phyloP scores from a whole-genome alignment of 2,329 filamentous ascomycete species.

The Apiospora sp. region DNA sequence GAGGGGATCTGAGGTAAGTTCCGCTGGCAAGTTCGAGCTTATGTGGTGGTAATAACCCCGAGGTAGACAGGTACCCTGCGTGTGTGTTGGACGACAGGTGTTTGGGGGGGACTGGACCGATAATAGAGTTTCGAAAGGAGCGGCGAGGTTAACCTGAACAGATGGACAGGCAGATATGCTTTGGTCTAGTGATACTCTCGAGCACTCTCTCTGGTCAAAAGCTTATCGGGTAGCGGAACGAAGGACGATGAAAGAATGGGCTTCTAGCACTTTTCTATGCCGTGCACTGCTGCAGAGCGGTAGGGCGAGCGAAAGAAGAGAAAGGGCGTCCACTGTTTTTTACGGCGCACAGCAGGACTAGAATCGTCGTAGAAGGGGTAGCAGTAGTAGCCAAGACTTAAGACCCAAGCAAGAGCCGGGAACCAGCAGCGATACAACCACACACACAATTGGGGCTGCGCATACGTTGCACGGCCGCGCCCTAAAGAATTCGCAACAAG shows the following conservation, averaged over 20 bases:
- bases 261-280: constrained; percentile 26
- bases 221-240: constrained; percentile 23
- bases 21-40: constrained; percentile 19
- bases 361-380: not conserved
- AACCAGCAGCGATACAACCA: constrained; percentile 11
- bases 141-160: constrained; percentile 23
- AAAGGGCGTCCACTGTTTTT: not conserved
- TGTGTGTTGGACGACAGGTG: constrained; percentile 5
- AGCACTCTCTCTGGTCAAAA: constrained; percentile 19
- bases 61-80: constrained; percentile 13
- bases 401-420: not conserved
- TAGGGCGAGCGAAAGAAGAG: constrained; percentile 1
- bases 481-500: constrained; percentile 15
- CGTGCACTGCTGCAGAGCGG: constrained; percentile 12
- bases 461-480: constrained; percentile 20
- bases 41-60: constrained; percentile 2
- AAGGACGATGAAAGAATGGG: constrained; percentile 20
- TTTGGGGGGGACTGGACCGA: constrained; percentile 19
- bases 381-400: not conserved
- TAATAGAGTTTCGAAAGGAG: constrained; percentile 25
- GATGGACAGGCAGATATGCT: constrained; percentile 21
- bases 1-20: constrained; percentile 16
- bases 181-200: constrained; percentile 24
- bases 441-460: constrained; percentile 20
- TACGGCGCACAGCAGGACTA: constrained; percentile 15